Percentiles rank a stretch among this genome's conserved stretches.
These are phyloP conservation scores for Kalaharituber pfeilii DNA, from an alignment of 2,329 filamentous ascomycete species.

Conservation along the genomic window DNA sequence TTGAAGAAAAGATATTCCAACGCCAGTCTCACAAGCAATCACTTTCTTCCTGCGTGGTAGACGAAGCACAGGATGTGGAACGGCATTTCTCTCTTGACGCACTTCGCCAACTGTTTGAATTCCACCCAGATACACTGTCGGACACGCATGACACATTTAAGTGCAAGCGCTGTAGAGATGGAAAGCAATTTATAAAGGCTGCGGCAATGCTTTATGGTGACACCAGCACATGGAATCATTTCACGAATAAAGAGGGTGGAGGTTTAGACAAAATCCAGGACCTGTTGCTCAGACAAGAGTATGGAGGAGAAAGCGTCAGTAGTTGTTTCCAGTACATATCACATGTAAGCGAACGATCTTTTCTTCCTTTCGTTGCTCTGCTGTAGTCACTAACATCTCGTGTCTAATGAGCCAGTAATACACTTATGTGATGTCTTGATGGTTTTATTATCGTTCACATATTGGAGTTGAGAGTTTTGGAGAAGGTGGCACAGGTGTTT, in stretches of 20 bases:
- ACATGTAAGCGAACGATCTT: conserved; percentile 39
- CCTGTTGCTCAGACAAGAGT: conserved; percentile 73
- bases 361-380: neutral
- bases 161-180: conserved; percentile 86
- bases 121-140: conserved; percentile 63
- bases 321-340: conserved; percentile 98
- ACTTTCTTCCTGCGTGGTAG: conserved; percentile 86
- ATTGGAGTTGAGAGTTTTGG: no score
- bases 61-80: conserved; percentile 91
- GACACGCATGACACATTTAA: conserved; percentile 99
- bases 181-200: conserved; percentile 73
- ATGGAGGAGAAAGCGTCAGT: conserved; percentile 59
- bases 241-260: conserved; percentile 54
- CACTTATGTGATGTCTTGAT: no score
- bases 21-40: conserved; percentile 97
- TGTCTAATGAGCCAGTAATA: no score
- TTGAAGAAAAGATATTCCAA: conserved; percentile 99
- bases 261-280: conserved; percentile 74
- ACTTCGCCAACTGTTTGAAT: conserved; percentile 84
- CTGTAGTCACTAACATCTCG: no score
- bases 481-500: no score
- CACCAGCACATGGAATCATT: conserved; percentile 99
- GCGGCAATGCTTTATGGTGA: conserved; percentile 93
- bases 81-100: conserved; percentile 88
- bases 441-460: no score